A percentile compares a stretch with the other conserved stretches of the same genome.
Conservation (phyloP, 352 stramenopile genomes). For the Pythium dissotocum region DNA sequence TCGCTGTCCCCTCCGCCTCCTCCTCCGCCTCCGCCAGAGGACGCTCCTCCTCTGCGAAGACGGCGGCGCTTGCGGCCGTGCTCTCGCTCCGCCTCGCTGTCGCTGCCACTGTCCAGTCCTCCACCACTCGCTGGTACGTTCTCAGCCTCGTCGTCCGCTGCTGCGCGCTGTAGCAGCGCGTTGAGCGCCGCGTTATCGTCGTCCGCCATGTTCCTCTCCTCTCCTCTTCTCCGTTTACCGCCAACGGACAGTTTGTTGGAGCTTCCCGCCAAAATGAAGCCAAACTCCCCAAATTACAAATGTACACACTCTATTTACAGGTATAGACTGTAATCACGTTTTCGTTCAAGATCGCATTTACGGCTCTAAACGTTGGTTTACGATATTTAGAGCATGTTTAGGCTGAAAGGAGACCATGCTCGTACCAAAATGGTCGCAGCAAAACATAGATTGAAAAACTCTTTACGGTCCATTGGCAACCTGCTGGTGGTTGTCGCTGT, state of each 20-base stretch:
- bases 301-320: neutral
- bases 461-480: neutral
- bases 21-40: neutral
- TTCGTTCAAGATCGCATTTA: neutral
- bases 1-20: conserved; percentile 14
- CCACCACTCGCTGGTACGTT: neutral
- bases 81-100: conserved; percentile 39
- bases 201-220: conserved; percentile 15
- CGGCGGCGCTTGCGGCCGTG: conserved; percentile 42
- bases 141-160: conserved; percentile 6
- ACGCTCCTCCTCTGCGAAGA: conserved; percentile 17
- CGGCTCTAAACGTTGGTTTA: too few species aligned
- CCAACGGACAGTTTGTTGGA: neutral
- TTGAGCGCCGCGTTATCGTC: conserved; percentile 21
- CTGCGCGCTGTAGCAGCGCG: conserved; percentile 17
- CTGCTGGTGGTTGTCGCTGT: neutral
- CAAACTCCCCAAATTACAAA: neutral
- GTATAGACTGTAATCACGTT: neutral
- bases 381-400: too few species aligned
- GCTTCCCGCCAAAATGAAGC: conserved; percentile 20
- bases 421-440: too few species aligned
- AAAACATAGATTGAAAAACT: neutral
- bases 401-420: neutral
- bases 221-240: neutral
- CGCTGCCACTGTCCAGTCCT: conserved; percentile 19